Conservation (phyloP, 2,329 filamentous ascomycete genomes). For the Colletotrichum sp. region DNA sequence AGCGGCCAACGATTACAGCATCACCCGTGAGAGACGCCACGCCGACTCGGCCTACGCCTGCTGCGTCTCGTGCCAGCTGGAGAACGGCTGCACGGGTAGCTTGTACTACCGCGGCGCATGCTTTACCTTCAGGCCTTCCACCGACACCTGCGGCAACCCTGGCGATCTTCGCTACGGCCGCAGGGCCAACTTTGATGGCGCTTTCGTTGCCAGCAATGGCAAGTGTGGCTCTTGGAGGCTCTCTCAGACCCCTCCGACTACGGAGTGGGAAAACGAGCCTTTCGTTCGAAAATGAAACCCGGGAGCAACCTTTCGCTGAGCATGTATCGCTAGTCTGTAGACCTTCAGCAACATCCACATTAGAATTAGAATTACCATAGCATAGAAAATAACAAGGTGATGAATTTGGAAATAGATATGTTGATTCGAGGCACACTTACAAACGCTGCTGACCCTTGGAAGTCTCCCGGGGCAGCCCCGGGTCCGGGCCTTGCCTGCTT, state of each 20-base stretch:
- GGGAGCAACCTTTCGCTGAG: not conserved
- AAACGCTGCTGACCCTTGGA: not conserved
- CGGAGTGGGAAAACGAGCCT: not conserved
- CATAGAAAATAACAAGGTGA: not conserved
- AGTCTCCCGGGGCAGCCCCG: not conserved
- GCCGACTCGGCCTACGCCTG: not conserved
- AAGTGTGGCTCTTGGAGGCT: slow-evolving; percentile 2
- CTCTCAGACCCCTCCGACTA: not conserved
- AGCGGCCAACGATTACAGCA: not conserved
- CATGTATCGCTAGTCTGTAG: not conserved
- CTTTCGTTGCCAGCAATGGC: slow-evolving; percentile 12
- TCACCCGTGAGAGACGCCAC: not conserved
- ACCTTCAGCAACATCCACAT: not conserved
- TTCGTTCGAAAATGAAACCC: not conserved
- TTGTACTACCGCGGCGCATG: not conserved
- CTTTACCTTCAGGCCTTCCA: not conserved
- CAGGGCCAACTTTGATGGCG: not conserved
- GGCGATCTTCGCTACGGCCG: not conserved
- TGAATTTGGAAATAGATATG: not conserved
- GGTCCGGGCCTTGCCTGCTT: not conserved
- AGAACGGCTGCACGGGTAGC: not conserved
- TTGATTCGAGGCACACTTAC: not conserved
- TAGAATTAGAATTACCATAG: not conserved
- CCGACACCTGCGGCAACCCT: not conserved
- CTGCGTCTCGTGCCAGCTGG: slow-evolving; percentile 9